Percentiles rank a stretch among this genome's conserved stretches.
Evolutionary conservation across 768 basidiomycete genomes (phyloP).

Genomic region (Russula emetica): DNA sequence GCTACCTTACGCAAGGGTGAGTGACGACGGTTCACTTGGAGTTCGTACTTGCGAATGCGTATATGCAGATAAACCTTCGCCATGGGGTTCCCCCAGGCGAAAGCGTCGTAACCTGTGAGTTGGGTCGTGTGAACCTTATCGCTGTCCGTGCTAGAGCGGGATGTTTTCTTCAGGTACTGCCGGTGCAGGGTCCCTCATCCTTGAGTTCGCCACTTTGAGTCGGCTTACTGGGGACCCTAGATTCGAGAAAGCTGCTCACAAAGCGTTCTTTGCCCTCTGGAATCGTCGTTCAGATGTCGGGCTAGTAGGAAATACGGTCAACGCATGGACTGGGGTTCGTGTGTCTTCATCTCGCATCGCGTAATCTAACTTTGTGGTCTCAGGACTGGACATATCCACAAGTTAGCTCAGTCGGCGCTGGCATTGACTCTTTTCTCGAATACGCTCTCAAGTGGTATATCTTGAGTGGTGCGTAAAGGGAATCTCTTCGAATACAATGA

Average conservation of each 20-base stretch:
- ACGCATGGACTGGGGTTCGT: slow-evolving; percentile 74
- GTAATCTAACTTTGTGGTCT: neutral
- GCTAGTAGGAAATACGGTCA: slow-evolving; percentile 84
- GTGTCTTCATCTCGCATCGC: neutral
- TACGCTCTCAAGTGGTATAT: slow-evolving; percentile 93
- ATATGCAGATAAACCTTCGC: slow-evolving; percentile 69
- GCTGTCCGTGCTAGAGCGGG: neutral
- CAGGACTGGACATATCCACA: slow-evolving; percentile 77
- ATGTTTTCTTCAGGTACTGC: slow-evolving; percentile 60
- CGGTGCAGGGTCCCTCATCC: slow-evolving; percentile 86
- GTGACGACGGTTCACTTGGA: slow-evolving; percentile 17
- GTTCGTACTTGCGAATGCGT: slow-evolving; percentile 12
- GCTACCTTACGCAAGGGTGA: slow-evolving; percentile 85
- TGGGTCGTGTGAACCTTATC: neutral
- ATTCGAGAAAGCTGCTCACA: slow-evolving; percentile 85
- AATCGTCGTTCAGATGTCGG: slow-evolving; percentile 81
- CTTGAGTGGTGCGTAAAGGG: slow-evolving; percentile 55
- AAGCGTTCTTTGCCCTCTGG: slow-evolving; percentile 93
- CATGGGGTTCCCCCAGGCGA: slow-evolving; percentile 75
- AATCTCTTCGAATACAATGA: neutral
- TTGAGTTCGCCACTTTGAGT: slow-evolving; percentile 92
- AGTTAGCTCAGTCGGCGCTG: slow-evolving; percentile 81
- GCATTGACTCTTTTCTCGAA: slow-evolving; percentile 94
- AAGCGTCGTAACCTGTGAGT: slow-evolving; percentile 79
- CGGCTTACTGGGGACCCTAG: slow-evolving; percentile 84